Percentiles rank a stretch among this genome's conserved stretches.
phyloP scores from a whole-genome alignment of 805 yeast species.

The Nakazawaea ambrosiae region DNA sequence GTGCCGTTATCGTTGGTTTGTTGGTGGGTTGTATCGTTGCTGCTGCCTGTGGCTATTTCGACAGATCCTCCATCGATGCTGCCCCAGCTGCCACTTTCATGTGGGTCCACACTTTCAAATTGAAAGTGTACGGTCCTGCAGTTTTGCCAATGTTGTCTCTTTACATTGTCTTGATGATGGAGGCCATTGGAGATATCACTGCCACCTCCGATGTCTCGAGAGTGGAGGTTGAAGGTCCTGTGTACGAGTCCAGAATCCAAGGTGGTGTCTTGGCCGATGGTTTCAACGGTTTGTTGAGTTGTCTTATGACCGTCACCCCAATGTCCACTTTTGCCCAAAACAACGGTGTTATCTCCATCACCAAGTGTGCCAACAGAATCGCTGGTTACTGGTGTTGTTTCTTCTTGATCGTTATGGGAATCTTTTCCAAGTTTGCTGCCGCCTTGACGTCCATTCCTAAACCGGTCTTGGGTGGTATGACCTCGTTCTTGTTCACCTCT shows the following conservation, averaged over 20 bases:
- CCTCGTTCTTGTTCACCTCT: conserved; percentile 47
- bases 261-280: conserved; percentile 94
- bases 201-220: conserved; percentile 92
- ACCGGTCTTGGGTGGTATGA: conserved; percentile 84
- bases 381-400: conserved; percentile 51
- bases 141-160: conserved; percentile 83
- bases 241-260: conserved; percentile 80
- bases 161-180: conserved; percentile 79
- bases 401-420: conserved; percentile 79
- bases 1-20: conserved; percentile 84
- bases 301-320: conserved; percentile 80
- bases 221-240: conserved; percentile 72
- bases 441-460: conserved; percentile 80
- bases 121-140: conserved; percentile 74
- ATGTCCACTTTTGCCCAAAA: conserved; percentile 91
- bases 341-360: conserved; percentile 89
- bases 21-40: conserved; percentile 88
- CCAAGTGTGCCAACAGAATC: conserved; percentile 82
- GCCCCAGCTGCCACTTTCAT: conserved; percentile 82
- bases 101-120: conserved; percentile 82
- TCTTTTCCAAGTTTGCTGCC: conserved; percentile 81
- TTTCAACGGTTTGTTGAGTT: conserved; percentile 67
- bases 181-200: conserved; percentile 90
- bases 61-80: conserved; percentile 41
- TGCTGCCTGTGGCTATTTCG: conserved; percentile 83